Evolutionary conservation across 2,329 filamentous ascomycete species (phyloP).

Genomic region (Ophiosphaerella narmari): DNA sequence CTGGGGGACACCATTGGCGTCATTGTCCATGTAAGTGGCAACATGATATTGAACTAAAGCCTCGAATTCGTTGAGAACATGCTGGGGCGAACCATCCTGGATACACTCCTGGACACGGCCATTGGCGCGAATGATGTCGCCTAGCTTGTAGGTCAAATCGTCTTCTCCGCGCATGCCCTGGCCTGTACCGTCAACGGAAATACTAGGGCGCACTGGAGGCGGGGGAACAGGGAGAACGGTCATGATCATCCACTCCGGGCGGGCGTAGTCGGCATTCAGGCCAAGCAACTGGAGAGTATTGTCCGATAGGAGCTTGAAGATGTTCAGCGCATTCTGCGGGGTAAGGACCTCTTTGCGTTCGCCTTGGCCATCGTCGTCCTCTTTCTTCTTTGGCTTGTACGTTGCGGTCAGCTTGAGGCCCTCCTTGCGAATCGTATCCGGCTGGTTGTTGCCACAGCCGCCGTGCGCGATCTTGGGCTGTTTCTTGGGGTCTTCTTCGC

Average conservation of each 20-base stretch:
- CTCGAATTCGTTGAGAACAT: conserved; percentile 90
- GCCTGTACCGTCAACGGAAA: conserved; percentile 93
- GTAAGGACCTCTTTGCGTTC: conserved; percentile 81
- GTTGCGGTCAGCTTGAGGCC: conserved; percentile 80
- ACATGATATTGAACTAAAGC: conserved; percentile 94
- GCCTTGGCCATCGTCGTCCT: conserved; percentile 68
- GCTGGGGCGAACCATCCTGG: conserved; percentile 86
- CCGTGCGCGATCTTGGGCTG: conserved; percentile 65
- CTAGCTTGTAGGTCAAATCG: conserved; percentile 98
- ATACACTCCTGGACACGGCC: conserved; percentile 91
- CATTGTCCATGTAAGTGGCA: conserved; percentile 99
- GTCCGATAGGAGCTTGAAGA: conserved; percentile 83
- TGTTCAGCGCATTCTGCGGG: conserved; percentile 80
- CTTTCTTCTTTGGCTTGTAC: conserved; percentile 74
- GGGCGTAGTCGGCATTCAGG: conserved; percentile 90
- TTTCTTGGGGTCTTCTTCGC: conserved; percentile 65
- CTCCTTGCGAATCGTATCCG: conserved; percentile 78
- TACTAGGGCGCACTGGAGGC: conserved; percentile 92
- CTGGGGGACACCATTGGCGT: conserved; percentile 93
- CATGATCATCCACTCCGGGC: conserved; percentile 97
- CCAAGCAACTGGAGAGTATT: conserved; percentile 85
- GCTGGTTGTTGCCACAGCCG: conserved; percentile 90
- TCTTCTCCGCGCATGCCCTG: conserved; percentile 95
- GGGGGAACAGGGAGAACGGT: conserved; percentile 94
- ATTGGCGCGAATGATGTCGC: conserved; percentile 97